Evolutionary conservation across 768 basidiomycete species (phyloP).

Genomic region (Hericium rajendrae): DNA sequence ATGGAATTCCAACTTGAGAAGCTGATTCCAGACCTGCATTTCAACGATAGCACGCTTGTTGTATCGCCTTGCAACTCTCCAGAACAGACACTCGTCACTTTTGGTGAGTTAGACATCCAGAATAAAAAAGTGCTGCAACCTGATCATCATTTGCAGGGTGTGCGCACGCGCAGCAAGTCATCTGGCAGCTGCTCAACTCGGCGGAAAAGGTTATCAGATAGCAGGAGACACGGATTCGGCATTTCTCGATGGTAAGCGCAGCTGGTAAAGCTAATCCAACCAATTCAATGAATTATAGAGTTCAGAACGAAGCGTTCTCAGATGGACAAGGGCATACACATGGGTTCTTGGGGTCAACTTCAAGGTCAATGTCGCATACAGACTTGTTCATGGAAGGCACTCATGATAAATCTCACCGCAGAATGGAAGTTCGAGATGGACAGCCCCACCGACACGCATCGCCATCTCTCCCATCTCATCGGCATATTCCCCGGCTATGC

Average conservation of each 20-base stretch:
- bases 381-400: neutral
- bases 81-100: slow-evolving; percentile 60
- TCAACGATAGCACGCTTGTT: slow-evolving; percentile 63
- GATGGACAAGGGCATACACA: slow-evolving; percentile 67
- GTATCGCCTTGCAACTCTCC: slow-evolving; percentile 71
- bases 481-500: slow-evolving; percentile 75
- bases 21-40: slow-evolving; percentile 52
- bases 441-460: slow-evolving; percentile 52
- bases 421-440: slow-evolving; percentile 79
- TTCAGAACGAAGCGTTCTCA: slow-evolving; percentile 44
- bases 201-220: slow-evolving; percentile 58
- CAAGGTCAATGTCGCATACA: slow-evolving; percentile 38
- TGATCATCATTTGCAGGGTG: slow-evolving; percentile 46
- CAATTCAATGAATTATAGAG: slow-evolving; percentile 27
- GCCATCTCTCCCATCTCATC: slow-evolving; percentile 66
- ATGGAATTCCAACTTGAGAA: slow-evolving; percentile 68
- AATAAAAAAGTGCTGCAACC: neutral
- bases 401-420: slow-evolving; percentile 17
- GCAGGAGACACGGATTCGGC: slow-evolving; percentile 55
- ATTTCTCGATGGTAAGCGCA: slow-evolving; percentile 47
- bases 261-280: neutral
- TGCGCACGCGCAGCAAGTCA: slow-evolving; percentile 65
- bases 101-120: slow-evolving; percentile 34
- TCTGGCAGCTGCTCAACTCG: slow-evolving; percentile 71
- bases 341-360: slow-evolving; percentile 70